phyloP scores from a whole-genome alignment of 139 green algal genomes.

The Closterium sp. region DNA sequence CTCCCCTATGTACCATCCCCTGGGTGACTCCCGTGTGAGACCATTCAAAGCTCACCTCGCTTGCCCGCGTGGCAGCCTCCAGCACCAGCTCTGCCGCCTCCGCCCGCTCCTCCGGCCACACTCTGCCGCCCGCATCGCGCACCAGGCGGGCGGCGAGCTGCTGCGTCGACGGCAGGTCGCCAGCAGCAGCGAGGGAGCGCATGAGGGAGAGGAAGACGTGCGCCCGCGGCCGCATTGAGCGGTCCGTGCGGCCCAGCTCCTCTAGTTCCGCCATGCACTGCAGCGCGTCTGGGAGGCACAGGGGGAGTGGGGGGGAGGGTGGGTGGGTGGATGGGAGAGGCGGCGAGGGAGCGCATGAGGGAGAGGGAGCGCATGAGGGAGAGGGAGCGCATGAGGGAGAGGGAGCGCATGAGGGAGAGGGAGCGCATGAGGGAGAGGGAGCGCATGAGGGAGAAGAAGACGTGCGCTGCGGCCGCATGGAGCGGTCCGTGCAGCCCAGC shows the following conservation, averaged over 20 bases:
- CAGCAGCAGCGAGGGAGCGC: conserved; percentile 13
- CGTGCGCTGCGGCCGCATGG: conserved; percentile 8
- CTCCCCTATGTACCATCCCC: too few species aligned
- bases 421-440: too few species aligned
- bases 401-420: too few species aligned
- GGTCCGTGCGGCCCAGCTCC: neutral
- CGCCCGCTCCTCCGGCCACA: conserved; percentile 39
- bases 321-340: neutral
- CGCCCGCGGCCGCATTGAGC: neutral
- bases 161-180: conserved; percentile 5
- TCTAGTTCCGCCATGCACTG: conserved; percentile 38
- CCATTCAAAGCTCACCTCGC: conserved; percentile 6
- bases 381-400: too few species aligned
- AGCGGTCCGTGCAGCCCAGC: neutral
- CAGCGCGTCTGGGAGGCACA: conserved; percentile 19
- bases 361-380: too few species aligned
- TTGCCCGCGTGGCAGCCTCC: conserved; percentile 27
- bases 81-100: conserved; percentile 43
- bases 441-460: conserved; percentile 37
- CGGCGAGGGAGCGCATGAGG: too few species aligned
- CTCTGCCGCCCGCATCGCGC: conserved; percentile 9
- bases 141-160: conserved; percentile 5
- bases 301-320: neutral
- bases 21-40: too few species aligned
- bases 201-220: conserved; percentile 45